phyloP scores from a whole-genome alignment of 305 asterid species.

The Coffea humblotiana region DNA sequence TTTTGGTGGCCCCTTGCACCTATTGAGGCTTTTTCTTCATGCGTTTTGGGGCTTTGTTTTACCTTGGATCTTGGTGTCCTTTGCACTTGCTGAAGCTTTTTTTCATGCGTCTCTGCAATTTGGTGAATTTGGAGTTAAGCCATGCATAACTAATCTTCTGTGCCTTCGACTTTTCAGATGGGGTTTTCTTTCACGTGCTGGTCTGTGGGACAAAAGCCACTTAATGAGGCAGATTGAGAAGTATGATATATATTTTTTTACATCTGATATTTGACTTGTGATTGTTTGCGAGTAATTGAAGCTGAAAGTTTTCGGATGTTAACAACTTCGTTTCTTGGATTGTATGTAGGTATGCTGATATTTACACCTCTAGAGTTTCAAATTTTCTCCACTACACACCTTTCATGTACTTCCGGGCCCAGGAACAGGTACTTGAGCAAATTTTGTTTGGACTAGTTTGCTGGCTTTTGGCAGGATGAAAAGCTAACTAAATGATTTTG shows the following conservation, averaged over 20 bases:
- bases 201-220: conserved; percentile 96
- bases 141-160: neutral
- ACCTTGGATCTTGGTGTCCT: too few relatives aligned
- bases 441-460: neutral
- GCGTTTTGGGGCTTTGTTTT: too few relatives aligned
- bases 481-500: too few relatives aligned
- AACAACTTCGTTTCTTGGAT: conserved; percentile 15
- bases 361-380: conserved; percentile 87
- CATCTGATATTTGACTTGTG: conserved; percentile 5
- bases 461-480: neutral
- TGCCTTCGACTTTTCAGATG: conserved; percentile 53
- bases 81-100: neutral
- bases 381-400: conserved; percentile 89
- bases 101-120: conserved; percentile 4
- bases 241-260: conserved; percentile 32
- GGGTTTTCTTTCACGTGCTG: conserved; percentile 94
- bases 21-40: too few relatives aligned
- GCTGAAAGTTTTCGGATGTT: neutral
- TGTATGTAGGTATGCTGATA: conserved; percentile 87
- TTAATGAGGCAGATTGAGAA: conserved; percentile 92
- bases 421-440: conserved; percentile 65
- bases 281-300: neutral
- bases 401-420: conserved; percentile 86
- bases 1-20: neutral
- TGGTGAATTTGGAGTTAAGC: neutral